These are phyloP conservation scores for Globisporangium megalacanthum DNA, from an alignment of 352 stramenopile species.

Conservation along the genomic window DNA sequence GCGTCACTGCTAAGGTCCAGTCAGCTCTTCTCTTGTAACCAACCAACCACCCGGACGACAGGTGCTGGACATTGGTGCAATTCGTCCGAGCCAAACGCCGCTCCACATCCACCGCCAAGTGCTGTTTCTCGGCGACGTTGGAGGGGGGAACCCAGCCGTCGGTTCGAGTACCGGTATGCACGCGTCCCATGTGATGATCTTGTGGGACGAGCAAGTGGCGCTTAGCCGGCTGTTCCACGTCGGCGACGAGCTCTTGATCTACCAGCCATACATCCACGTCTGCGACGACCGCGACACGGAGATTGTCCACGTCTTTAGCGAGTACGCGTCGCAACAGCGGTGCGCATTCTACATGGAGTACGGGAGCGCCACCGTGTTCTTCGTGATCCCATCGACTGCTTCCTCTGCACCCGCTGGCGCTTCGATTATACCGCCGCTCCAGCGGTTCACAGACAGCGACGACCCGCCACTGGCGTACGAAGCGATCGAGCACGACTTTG, in stretches of 20 bases:
- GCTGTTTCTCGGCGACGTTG: constrained; percentile 43
- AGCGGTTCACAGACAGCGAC: constrained; percentile 15
- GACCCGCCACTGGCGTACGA: constrained; percentile 17
- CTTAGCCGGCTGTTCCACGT: constrained; percentile 57
- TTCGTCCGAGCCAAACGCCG: constrained; percentile 50
- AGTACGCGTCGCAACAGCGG: constrained; percentile 48
- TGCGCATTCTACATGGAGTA: constrained; percentile 62
- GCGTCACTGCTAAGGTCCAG: background rate
- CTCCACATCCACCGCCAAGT: constrained; percentile 59
- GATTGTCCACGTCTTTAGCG: constrained; percentile 47
- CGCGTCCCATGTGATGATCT: constrained; percentile 43
- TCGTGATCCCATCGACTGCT: constrained; percentile 13
- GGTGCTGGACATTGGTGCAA: constrained; percentile 63
- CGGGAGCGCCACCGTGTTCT: constrained; percentile 50
- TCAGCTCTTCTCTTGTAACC: too few species aligned
- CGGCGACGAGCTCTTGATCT: constrained; percentile 46
- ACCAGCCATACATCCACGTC: constrained; percentile 60
- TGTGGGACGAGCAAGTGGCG: constrained; percentile 68
- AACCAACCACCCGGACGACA: background rate
- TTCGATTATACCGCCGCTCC: constrained; percentile 1
- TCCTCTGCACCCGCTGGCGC: background rate
- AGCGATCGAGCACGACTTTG: constrained; percentile 28
- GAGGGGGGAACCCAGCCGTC: background rate
- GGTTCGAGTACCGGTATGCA: constrained; percentile 7
- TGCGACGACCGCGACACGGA: constrained; percentile 35